Percentiles rank a stretch among this genome's conserved stretches.
phyloP scores from a whole-genome alignment of 768 basidiomycete species.

The Kondoa subrosea region DNA sequence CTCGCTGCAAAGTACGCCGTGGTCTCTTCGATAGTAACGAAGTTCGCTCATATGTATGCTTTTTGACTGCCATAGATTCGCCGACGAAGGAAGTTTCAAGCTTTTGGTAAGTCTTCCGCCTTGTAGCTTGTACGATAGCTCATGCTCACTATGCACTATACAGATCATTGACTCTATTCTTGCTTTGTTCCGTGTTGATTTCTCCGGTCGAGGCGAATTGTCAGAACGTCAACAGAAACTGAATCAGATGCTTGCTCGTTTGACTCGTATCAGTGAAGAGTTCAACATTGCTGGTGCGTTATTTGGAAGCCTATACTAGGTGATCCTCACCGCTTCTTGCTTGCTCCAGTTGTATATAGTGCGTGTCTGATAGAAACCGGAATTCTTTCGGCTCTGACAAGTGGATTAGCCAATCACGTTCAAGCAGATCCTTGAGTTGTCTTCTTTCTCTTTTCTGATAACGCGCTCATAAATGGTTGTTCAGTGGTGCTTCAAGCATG shows the following conservation, averaged over 20 bases:
- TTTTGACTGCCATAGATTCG: no score
- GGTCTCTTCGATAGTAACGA: no score
- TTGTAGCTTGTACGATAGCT: constrained; percentile 36
- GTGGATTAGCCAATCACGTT: not conserved
- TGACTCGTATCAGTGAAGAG: constrained; percentile 80
- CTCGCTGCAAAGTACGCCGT: constrained; percentile 70
- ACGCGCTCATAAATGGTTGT: no score
- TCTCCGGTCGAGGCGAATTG: constrained; percentile 75
- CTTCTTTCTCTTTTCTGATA: constrained; percentile 8
- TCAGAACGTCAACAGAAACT: constrained; percentile 59
- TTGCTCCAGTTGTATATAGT: constrained; percentile 60
- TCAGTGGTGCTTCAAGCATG: constrained; percentile 85
- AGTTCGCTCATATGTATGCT: no score
- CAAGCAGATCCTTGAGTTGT: not conserved
- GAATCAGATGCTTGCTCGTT: constrained; percentile 82
- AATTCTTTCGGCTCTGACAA: constrained; percentile 4
- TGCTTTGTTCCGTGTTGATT: constrained; percentile 78
- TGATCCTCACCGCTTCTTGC: no score
- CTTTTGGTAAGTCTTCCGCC: constrained; percentile 32
- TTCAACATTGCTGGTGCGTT: constrained; percentile 41
- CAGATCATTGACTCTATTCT: constrained; percentile 93
- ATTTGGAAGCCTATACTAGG: no score
- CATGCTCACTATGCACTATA: constrained; percentile 25
- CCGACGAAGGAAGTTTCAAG: constrained; percentile 44
- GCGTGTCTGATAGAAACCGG: not conserved